Conservation (phyloP, 129 eudicot genomes). For the Oenanthe sinensis region DNA sequence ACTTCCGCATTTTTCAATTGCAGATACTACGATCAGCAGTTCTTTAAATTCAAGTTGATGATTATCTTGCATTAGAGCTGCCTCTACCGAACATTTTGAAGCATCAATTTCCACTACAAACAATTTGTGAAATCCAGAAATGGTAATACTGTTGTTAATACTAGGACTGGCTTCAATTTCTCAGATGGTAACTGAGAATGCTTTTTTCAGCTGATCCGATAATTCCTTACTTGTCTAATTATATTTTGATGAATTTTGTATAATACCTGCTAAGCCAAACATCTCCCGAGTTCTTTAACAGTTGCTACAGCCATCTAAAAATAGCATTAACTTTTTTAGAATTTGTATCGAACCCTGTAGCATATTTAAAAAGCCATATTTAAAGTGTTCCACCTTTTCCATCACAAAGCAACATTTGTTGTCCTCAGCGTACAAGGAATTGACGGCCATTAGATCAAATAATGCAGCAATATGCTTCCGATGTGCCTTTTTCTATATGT, state of each 20-base stretch:
- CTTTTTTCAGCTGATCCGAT: background rate
- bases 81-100: no score
- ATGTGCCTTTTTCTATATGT: background rate
- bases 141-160: no score
- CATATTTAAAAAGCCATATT: background rate
- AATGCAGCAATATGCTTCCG: background rate
- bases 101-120: no score
- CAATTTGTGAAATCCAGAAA: no score
- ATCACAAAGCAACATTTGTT: background rate
- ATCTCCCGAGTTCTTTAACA: background rate
- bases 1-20: no score
- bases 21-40: no score
- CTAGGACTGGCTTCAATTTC: no score
- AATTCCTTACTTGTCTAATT: background rate
- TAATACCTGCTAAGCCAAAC: background rate
- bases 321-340: background rate
- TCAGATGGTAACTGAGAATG: no score
- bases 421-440: background rate
- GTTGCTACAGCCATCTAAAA: background rate
- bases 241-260: background rate
- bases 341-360: background rate
- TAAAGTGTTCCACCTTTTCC: no score
- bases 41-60: no score
- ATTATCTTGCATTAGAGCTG: no score
- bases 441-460: background rate